Base-by-base conservation (phyloP, 306 rosid species). In the Sphenostylis stenocarpa region DNA sequence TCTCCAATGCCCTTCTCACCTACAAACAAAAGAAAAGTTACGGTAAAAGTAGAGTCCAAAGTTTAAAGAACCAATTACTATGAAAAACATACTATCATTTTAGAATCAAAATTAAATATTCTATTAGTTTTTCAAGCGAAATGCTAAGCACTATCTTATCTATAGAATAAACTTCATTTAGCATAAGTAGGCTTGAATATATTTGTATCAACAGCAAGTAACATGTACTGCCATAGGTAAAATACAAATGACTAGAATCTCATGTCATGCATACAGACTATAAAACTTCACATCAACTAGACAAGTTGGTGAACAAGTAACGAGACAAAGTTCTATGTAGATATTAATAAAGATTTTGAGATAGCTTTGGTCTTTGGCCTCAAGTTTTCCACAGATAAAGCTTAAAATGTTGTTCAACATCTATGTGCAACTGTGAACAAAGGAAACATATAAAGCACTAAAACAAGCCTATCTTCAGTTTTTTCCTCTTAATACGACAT, bases 1-100 rank as follows among this genome's bases (percentile, higher is more conserved):
- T 86, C 87, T 63, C 98, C 97, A 70, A 87, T 85, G 67, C 96
- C 98, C 85, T 91, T 96, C 84, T 93, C 99, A 71, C 99, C 99
- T 96, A 77, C 76, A 68, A 20, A 71, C 36, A 72, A 41, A 75
- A 29, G 80, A 11, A 34, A 44, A 78, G 15, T 63, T 71, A 82
- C 38, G 26, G 62, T 26, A 44, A 70, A 52, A 55, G 45, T 39
- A 70, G 34, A 60, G 19, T 49, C 15, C 14, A 12, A 67, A 51
- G 34, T 48, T 58, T 31, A 67, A 72, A 58, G 67, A 48, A 48
- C 13, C 24, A 28, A 48, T 51, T 11, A 49, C 38, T 28, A 44
- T 3, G 53, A 73, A 77, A 28, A 77, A 55, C 43, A 66, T 34
- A 49, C 47, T 45, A 36, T 47, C 60, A 49, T 12, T 51, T 24